Percentiles rank a stretch among this genome's conserved stretches.
Evolutionary conservation across 129 eudicot species (phyloP).

Genomic region (Flaveria bidentis): DNA sequence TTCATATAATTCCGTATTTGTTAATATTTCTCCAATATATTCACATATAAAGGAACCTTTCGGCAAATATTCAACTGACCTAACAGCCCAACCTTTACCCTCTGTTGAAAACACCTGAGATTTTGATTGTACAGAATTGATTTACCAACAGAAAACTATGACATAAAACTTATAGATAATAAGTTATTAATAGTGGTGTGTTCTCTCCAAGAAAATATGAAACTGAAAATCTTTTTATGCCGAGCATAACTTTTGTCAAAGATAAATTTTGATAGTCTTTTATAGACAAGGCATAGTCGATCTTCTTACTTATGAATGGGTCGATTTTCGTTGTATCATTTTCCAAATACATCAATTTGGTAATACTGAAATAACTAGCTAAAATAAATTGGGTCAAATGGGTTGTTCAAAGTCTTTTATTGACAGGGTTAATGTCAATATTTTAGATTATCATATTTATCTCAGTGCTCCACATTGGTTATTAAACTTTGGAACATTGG

Average conservation of each 20-base stretch:
- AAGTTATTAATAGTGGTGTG: not conserved
- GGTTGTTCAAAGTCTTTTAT: too few species aligned
- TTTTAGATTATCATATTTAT: not conserved
- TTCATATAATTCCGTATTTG: conserved; percentile 66
- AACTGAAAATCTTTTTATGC: not conserved
- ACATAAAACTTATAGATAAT: not conserved
- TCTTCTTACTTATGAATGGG: not conserved
- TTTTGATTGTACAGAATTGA: conserved; percentile 8
- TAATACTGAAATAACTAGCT: not conserved
- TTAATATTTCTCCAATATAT: conserved; percentile 75
- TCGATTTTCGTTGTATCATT: not conserved
- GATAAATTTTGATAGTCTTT: not conserved
- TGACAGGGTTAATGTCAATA: too few species aligned
- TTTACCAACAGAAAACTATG: conserved; percentile 3
- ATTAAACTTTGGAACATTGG: too few species aligned
- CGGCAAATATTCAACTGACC: conserved; percentile 61
- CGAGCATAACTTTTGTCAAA: not conserved
- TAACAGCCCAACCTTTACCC: conserved; percentile 90
- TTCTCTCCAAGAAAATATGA: conserved; percentile 9
- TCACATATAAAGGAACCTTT: conserved; percentile 84
- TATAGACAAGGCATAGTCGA: not conserved
- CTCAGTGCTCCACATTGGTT: not conserved
- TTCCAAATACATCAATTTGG: not conserved
- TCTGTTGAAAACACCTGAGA: conserved; percentile 65
- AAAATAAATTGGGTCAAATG: not conserved